phyloP scores from a whole-genome alignment of 345 rosid species.

The Eucalyptus sideroxylon region DNA sequence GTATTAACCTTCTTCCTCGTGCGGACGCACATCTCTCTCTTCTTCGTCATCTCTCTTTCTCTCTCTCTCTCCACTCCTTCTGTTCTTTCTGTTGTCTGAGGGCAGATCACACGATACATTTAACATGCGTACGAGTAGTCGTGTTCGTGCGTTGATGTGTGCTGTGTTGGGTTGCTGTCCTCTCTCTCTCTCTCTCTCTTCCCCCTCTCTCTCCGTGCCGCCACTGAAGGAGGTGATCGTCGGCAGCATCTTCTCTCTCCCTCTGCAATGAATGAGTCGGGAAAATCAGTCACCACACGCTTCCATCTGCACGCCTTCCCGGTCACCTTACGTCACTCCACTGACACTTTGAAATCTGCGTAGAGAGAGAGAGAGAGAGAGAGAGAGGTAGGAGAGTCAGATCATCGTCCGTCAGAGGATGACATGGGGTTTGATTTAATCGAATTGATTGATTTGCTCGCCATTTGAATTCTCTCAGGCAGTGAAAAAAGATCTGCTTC shows the following conservation, averaged over 20 bases:
- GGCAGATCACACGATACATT: neutral
- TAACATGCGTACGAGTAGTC: neutral
- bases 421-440: neutral
- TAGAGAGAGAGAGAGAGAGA: neutral
- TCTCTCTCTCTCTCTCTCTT: neutral
- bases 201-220: neutral
- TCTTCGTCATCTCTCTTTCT: neutral
- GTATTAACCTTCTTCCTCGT: neutral
- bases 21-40: neutral
- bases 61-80: neutral
- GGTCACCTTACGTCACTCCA: neutral
- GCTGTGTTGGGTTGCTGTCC: neutral
- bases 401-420: neutral
- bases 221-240: neutral
- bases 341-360: neutral
- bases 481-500: neutral
- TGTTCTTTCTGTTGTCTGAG: neutral
- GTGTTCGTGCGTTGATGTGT: neutral
- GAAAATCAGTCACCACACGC: neutral
- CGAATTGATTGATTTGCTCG: neutral
- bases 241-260: neutral
- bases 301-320: neutral
- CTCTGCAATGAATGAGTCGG: neutral
- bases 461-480: neutral
- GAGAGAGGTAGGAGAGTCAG: neutral